Evolutionary conservation across 495 filamentous ascomycete species (phyloP), one percentile per base, ranked within the genome.

Genomic region (Daldinia vernicosa): DNA sequence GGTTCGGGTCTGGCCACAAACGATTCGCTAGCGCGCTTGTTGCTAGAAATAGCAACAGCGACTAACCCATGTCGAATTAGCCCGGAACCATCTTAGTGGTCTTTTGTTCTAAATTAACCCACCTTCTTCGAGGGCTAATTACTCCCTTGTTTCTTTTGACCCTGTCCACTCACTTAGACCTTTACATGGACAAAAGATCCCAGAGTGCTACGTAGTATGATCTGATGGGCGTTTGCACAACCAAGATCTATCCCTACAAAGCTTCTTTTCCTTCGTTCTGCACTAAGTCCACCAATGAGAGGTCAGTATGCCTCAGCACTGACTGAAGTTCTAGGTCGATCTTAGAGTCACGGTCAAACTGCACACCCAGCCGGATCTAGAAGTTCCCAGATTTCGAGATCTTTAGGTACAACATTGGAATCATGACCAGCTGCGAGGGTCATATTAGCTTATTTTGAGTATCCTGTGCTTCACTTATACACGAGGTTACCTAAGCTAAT

Each of bases 281-380:
- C 35, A 69, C 32, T 35, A 15, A 52, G 30, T 40, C 51, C 0
- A 3, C 70, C 70, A 73, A 69, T 69, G 27, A 63, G 33, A 54
- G 9, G 53, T n/a, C 9, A 60, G 27, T 11, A 39, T 33, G 27
- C 37, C 22, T 19, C 19, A 17, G 50, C 51, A 51, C 17, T 26
- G 40, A 45, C 19, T 27, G 28, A 63, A 56, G 57, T 61, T 72
- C 70, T 69, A 72, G 65, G 65, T 62, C 57, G 70, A 56, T 69
- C 70, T n/a, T 47, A 63, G 30, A 65, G 64, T 64, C 40, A 30
- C 61, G 61, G 26, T 35, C 19, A 22, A 47, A 24, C 50, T 57
- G 51, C 70, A 57, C 60, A 26, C 56, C 66, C 66, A 59, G 51
- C 66, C 66, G 70, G 70, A 73, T 73, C 70, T 66, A 59, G 39